Base-by-base conservation (phyloP, 441 rosid genomes). In the Gossypium laxum region DNA sequence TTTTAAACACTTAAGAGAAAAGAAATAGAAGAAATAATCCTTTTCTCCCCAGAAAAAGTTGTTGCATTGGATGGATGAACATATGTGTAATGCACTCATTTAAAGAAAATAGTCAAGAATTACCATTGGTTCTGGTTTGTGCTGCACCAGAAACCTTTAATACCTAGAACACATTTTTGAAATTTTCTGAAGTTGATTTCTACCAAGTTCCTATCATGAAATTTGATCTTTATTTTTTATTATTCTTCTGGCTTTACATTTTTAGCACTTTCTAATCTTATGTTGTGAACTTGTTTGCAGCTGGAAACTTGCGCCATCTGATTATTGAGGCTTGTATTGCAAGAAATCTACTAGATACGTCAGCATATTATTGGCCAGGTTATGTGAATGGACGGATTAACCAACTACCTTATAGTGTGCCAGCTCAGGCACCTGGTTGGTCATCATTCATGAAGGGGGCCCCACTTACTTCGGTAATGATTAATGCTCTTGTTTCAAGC, bases 271-370 rank as follows among this genome's bases (percentile, higher is more conserved):
- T 47, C 72, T 72, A 45, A 80, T 83, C 47, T 43, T 58, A 52
- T 43, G 34, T 70, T 57, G 62, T 51, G 80, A 69, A 55, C 54
- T 69, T 70, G 66, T 74, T 11, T 78, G 79, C 85, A 89, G 93
- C 84, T 83, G 93, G 93, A 80, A 85, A 89, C 85, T 83, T 89
- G 90, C 87, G 87, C n/a, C 93, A 89, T 79, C 80, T 89, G 80
- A 87, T 89, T 76, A 87, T 89, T 54, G 93, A 89, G 87, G 93
- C 93, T 70, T 87, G 91, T 80, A 84, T 89, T 26, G 85, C 93
- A 34, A 84, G 93, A 82, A 84, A 84, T 78, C 66, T 89, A 72
- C 77, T 89, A 73, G 91, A 89, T 75, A 85, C 87, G 0, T 87
- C 91, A 6, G 91, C 91, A 50, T 89, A 89, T 72, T 83, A 78